Evolutionary conservation across 1,284 basidiomycete species (phyloP), one percentile per base, ranked within the genome.

Genomic region (Ustilago sp.): DNA sequence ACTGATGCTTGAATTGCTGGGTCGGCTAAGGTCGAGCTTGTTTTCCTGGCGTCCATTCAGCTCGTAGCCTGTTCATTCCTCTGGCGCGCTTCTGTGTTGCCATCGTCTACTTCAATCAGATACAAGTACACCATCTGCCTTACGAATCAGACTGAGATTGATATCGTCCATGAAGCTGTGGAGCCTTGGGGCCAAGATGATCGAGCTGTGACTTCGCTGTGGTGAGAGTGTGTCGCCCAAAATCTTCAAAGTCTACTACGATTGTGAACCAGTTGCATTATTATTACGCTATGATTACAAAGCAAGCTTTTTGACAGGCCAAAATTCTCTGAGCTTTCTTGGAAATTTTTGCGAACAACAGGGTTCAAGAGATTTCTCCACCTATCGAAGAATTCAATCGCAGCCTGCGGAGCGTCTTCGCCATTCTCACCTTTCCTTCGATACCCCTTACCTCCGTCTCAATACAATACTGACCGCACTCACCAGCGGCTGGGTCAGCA

Each of bases 31-130:
- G 19, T 57, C 63, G 4, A 67, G 63, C 23, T 31, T 75, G 51
- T 75, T 70, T 39, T 63, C 68, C 28, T 75, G 73, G 73, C 73
- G 73, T 8, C 73, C 73, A 2, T 75, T 75, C 35, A 15, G 41
- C 35, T 74, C 60, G 9, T 73, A 43, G 51, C 45, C 4, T 39
- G 34, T 50, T 32, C 28, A 50, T 32, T 50, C 48, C 19, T 45
- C 13, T 17, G 19, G n/a, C n/a, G 5, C 43, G 8, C 19, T 11
- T 9, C 36, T 38, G 8, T 38, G 36, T 38, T 4, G 36, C 36
- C 36, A 38, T 9, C 36, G 13, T 13, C 36, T 28, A 28, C 36
- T 38, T 45, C 17, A 15, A 7, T 43, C 39, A 45, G 17, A 45
- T 6, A 17, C 13, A 41, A 17, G 6, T 17, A 17, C 11, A 45